Conservation (phyloP, 1,284 basidiomycete genomes). For the Peniophora sp. region DNA sequence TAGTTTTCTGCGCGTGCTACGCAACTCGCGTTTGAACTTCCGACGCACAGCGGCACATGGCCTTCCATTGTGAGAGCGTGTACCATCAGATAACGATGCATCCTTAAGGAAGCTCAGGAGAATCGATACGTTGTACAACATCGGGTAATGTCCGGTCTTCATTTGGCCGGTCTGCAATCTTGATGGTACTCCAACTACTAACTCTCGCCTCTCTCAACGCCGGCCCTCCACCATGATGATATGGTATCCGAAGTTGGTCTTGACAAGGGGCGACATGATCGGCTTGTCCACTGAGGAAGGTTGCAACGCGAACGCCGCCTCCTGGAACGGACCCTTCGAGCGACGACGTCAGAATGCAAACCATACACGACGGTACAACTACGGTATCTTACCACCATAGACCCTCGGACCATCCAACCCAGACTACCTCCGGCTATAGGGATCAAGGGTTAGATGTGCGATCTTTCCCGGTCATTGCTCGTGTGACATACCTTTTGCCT, state of each 20-base stretch:
- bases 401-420: constrained; percentile 78
- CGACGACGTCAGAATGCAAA: not conserved
- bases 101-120: too few relatives aligned
- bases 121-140: too few relatives aligned
- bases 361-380: not conserved
- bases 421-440: constrained; percentile 70
- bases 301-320: constrained; percentile 70
- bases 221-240: constrained; percentile 84
- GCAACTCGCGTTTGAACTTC: too few relatives aligned
- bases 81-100: too few relatives aligned
- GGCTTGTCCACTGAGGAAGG: constrained; percentile 78
- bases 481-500: constrained; percentile 55
- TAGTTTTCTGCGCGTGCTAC: too few relatives aligned
- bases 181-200: too few relatives aligned
- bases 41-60: too few relatives aligned
- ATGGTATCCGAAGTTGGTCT: constrained; percentile 80
- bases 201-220: constrained; percentile 27
- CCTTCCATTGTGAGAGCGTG: too few relatives aligned
- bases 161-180: too few relatives aligned
- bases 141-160: too few relatives aligned
- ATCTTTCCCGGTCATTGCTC: constrained; percentile 1
- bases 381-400: constrained; percentile 53
- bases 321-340: constrained; percentile 66
- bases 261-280: constrained; percentile 60
- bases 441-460: constrained; percentile 2